A percentile compares a stretch with the other conserved stretches of the same genome.
phyloP scores from a whole-genome alignment of 371 early-diverging fungal species.

The Parasitella parasitica region DNA sequence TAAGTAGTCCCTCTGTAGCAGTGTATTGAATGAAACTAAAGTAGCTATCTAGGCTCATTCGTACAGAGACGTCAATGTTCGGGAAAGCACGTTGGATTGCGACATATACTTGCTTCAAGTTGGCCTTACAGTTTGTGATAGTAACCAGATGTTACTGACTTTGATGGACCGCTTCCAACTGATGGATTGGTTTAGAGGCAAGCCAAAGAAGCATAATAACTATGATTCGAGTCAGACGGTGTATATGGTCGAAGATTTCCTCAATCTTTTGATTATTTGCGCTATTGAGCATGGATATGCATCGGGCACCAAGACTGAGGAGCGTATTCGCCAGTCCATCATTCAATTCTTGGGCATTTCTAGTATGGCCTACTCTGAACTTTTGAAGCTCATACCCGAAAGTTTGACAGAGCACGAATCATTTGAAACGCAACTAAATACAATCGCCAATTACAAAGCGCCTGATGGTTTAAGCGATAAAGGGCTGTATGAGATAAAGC shows the following conservation, averaged over 20 bases:
- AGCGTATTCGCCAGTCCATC: conserved; percentile 83
- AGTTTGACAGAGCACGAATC: conserved; percentile 71
- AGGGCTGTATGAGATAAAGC: conserved; percentile 87
- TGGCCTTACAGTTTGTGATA: conserved; percentile 63
- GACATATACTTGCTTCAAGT: conserved; percentile 84
- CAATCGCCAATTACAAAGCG: conserved; percentile 78
- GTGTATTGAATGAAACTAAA: too few species aligned
- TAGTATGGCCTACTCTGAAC: conserved; percentile 81
- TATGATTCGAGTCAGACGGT: conserved; percentile 70
- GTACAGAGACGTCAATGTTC: conserved; percentile 72
- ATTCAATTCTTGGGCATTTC: conserved; percentile 78
- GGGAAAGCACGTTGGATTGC: conserved; percentile 83
- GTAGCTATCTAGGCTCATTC: conserved; percentile 61
- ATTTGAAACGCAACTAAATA: conserved; percentile 74
- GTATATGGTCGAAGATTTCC: conserved; percentile 83
- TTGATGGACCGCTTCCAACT: conserved; percentile 83
- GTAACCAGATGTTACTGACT: conserved; percentile 71
- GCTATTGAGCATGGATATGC: conserved; percentile 81
- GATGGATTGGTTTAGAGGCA: conserved; percentile 80
- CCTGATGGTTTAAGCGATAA: conserved; percentile 82
- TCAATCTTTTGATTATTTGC: conserved; percentile 80
- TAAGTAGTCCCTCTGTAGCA: conserved; percentile 14
- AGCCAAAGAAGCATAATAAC: conserved; percentile 33
- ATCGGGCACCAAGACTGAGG: conserved; percentile 62
- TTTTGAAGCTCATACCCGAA: conserved; percentile 82